These are phyloP conservation scores for Plasmodium knowlesi DNA, from an alignment of 169 alveolate species.

Conservation along the genomic window DNA sequence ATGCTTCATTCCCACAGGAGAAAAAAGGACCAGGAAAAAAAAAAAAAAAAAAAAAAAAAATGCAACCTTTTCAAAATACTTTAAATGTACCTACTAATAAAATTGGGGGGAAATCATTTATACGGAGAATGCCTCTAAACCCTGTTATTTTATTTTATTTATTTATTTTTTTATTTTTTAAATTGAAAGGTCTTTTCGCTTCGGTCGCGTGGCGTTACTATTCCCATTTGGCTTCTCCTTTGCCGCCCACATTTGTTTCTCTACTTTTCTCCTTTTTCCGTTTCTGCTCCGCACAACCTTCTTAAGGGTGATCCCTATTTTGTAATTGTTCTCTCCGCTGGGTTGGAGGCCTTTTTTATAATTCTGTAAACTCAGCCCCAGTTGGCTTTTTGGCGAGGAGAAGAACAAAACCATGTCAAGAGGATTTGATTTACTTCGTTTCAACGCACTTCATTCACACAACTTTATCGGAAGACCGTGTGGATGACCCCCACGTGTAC, in stretches of 20 bases:
- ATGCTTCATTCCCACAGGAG: background rate
- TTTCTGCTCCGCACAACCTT: background rate
- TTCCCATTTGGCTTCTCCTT: background rate
- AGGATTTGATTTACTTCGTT: background rate
- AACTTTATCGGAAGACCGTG: background rate
- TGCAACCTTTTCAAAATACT: background rate
- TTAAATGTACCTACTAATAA: background rate
- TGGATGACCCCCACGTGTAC: background rate
- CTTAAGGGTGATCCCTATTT: background rate
- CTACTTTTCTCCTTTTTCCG: background rate
- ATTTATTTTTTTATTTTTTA: background rate
- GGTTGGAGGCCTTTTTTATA: background rate
- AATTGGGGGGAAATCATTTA: background rate
- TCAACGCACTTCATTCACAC: background rate
- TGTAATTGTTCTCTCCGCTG: background rate
- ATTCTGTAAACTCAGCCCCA: background rate
- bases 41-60: background rate
- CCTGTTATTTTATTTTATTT: background rate
- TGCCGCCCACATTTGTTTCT: background rate
- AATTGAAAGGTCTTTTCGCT: background rate
- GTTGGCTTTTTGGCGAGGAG: background rate
- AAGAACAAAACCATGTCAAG: background rate
- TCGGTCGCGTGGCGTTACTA: background rate
- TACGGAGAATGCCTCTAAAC: background rate
- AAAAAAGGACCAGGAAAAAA: background rate